These are phyloP conservation scores for Glycine latifolia DNA, from an alignment of 306 rosid species.

Conservation along the genomic window DNA sequence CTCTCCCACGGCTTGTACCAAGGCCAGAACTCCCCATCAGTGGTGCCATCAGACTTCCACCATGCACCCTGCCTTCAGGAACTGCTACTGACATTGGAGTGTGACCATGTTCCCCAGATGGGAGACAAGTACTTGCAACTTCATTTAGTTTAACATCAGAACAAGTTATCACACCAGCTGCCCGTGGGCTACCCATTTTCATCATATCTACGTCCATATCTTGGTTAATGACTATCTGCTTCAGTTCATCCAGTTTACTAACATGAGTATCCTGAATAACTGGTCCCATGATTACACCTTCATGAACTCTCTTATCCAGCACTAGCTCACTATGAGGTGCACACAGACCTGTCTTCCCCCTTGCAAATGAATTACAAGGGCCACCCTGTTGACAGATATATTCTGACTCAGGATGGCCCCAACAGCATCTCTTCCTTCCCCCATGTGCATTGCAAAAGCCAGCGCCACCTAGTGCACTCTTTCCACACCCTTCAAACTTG, in stretches of 20 bases:
- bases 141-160: conserved; percentile 48
- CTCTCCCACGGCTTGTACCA: conserved; percentile 52
- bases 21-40: conserved; percentile 55
- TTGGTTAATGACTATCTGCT: conserved; percentile 46
- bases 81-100: conserved; percentile 43
- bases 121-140: conserved; percentile 39
- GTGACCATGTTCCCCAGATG: conserved; percentile 46
- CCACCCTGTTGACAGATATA: conserved; percentile 55
- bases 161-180: not conserved
- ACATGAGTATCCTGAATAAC: conserved; percentile 59
- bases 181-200: conserved; percentile 32
- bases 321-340: conserved; percentile 84
- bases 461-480: conserved; percentile 93
- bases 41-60: conserved; percentile 86
- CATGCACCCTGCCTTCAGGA: conserved; percentile 95
- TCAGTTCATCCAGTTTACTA: conserved; percentile 54
- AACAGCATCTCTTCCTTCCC: conserved; percentile 91
- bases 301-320: conserved; percentile 93
- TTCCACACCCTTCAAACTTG: conserved; percentile 84
- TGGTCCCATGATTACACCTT: conserved; percentile 74
- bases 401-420: conserved; percentile 88
- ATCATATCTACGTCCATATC: conserved; percentile 59
- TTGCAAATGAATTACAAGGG: conserved; percentile 84
- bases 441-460: conserved; percentile 95
- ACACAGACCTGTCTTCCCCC: conserved; percentile 84